Evolutionary conservation across 2,329 filamentous ascomycete species (phyloP), one percentile per base, ranked within the genome.

Genomic region (Alternaria alternata): DNA sequence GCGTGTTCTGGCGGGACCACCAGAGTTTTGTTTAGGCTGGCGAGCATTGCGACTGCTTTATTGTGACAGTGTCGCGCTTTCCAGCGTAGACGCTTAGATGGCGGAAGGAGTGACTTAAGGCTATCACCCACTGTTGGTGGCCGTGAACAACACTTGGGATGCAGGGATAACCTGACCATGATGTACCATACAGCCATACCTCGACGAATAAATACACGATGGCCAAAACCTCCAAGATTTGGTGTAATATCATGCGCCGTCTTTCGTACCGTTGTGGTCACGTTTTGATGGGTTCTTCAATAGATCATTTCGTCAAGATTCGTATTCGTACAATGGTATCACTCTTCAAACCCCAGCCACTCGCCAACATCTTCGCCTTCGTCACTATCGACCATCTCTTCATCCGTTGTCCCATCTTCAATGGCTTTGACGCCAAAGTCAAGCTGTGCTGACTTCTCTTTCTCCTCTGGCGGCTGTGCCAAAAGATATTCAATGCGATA

Each of bases 401-500:
- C 77, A n/a, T 71, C 73, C 34, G 79, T 78, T 36, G 72, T 64
- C 34, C 73, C 76, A 28, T 75, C 68, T 66, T 62, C 73, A 64
- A 54, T 73, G 64, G 67, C 68, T 43, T 72, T 71, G 60, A 69
- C 71, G 9, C 69, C 75, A 43, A 79, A 78, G 42, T 75, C 74
- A 28, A 78, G 52, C 34, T 54, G 42, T 44, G 67, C 57, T 8
- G 62, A 57, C 41, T 68, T 69, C 22, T 71, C 72, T 48, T 67
- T 68, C 59, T 70, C 65, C 53, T 70, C 71, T n/a, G 65, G 61
- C 7, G 85, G 84, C 73, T 86, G 85, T 18, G 81, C 82, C 3
- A 91, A 81, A 32, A 97, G 81, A 74, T 96, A 97, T 73, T 96
- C 92, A 54, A 97, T 89, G 78, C 91, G 91, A 80, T 96, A 96